Conservation (phyloP, 2,329 filamentous ascomycete genomes). For the Chrysosporium queenslandicum region DNA sequence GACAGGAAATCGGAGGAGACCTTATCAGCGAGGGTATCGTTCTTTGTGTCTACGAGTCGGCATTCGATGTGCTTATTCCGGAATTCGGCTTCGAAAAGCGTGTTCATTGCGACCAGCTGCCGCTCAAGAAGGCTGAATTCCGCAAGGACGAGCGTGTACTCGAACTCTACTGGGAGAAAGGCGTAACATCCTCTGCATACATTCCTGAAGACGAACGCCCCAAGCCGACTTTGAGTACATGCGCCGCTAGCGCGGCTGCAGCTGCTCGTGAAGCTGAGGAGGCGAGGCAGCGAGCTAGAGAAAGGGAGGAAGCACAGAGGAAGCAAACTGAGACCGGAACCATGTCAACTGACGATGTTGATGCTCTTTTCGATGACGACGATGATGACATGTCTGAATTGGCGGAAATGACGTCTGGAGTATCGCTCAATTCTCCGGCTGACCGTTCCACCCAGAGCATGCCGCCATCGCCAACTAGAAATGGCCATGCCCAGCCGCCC, state of each 20-base stretch:
- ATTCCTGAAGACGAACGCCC: conserved; percentile 94
- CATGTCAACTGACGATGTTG: conserved; percentile 83
- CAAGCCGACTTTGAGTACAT: conserved; percentile 64
- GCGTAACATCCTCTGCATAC: conserved; percentile 88
- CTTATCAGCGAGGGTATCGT: conserved; percentile 94
- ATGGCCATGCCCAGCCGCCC: conserved; percentile 56
- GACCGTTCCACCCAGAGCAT: conserved; percentile 93
- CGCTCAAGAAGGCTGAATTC: conserved; percentile 97
- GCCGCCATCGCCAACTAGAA: conserved; percentile 77
- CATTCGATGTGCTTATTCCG: conserved; percentile 94
- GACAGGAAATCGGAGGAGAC: conserved; percentile 76
- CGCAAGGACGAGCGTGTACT: conserved; percentile 90
- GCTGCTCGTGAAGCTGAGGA: conserved; percentile 73
- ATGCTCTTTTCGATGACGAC: conserved; percentile 92
- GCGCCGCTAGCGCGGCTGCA: conserved; percentile 63
- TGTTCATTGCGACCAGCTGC: conserved; percentile 95
- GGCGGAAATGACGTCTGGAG: conserved; percentile 83
- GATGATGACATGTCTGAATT: conserved; percentile 79
- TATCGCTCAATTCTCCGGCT: conserved; percentile 56
- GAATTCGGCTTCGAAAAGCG: conserved; percentile 99
- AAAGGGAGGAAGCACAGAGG: conserved; percentile 80
- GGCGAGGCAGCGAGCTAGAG: conserved; percentile 68
- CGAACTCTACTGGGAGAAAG: conserved; percentile 99
- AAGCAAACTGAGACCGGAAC: conserved; percentile 92
- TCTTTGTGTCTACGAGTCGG: conserved; percentile 94